phyloP scores from a whole-genome alignment of 2,329 filamentous ascomycete genomes.

The Ophiocordyceps sinensis region DNA sequence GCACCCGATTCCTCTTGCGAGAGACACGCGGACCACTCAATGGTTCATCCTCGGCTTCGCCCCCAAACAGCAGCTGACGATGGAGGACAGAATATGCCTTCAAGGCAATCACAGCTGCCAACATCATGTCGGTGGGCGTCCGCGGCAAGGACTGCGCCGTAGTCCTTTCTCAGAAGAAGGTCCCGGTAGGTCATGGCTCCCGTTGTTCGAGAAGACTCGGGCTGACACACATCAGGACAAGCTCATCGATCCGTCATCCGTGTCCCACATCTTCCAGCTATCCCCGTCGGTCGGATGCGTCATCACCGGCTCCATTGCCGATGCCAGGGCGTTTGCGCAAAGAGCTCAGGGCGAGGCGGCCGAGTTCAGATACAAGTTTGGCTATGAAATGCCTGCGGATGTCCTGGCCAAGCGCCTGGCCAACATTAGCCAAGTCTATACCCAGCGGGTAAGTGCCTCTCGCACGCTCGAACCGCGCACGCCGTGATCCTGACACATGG shows the following conservation, averaged over 20 bases:
- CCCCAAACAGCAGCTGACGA: not conserved
- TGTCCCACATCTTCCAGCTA: constrained; percentile 94
- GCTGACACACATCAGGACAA: constrained; percentile 58
- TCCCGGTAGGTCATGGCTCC: constrained; percentile 57
- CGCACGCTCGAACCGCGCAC: too few relatives aligned
- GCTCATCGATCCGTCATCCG: constrained; percentile 92
- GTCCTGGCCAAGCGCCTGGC: constrained; percentile 90
- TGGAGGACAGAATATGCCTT: constrained; percentile 86
- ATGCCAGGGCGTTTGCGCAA: constrained; percentile 85
- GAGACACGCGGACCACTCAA: not conserved
- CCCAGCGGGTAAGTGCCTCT: constrained; percentile 59
- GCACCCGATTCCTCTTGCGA: not conserved
- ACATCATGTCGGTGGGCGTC: constrained; percentile 95
- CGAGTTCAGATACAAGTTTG: constrained; percentile 96
- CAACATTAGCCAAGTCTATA: constrained; percentile 99
- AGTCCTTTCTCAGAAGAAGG: constrained; percentile 97
- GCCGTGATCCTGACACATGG: not conserved
- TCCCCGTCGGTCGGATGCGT: constrained; percentile 94
- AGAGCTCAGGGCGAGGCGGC: constrained; percentile 90
- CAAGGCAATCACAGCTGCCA: constrained; percentile 98
- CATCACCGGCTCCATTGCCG: constrained; percentile 96
- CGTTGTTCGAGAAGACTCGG: not conserved
- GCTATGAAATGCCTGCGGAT: constrained; percentile 99
- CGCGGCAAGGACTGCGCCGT: constrained; percentile 95
- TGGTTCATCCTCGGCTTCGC: too few relatives aligned